Base-by-base conservation (phyloP, 345 rosid species). In the Boechera retrofracta region DNA sequence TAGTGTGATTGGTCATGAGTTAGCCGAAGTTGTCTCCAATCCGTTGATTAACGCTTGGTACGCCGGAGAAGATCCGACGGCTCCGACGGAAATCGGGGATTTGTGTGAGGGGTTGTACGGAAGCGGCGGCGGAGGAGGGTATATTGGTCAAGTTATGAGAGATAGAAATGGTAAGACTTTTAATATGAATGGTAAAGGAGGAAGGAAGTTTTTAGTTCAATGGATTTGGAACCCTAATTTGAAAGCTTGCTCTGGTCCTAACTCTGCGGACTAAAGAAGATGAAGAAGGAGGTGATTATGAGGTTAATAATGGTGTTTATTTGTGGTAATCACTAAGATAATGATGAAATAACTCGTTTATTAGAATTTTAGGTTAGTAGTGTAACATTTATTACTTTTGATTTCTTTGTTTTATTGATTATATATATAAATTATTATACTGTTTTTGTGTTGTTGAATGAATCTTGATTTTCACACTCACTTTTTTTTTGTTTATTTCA, bases 41-140 rank as follows among this genome's bases (percentile, higher is more conserved):
- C 99, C 99, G 2, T 54, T 95, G 64, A 86, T 92, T 53, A 95
- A 95, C 51, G 99, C 98, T 1, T 95, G 99, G 99, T 95, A 95
- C 67, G 99, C 99, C 11, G 99, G 99, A 7, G 97, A 90, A 74
- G 99, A 95, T 36, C 99, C 99, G 10, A 92, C 92, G 9, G 92
- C 98, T 5, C 99, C 99, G 63, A 89, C 92, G 29, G 99, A 91
- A 85, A 95, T 91, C 0, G 98, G 89, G 4, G 97, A 92, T 67
- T 45, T 91, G 16, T 92, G 98, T 18, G 97, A 95, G 51, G 99
- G 98, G 2, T 39, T 91, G 79, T 95, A 95, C 76, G 99, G 99
- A 10, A 92, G 85, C 2, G 99, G 99, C 0, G 99, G 97, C 0
- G 99, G 99, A 2, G 99, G 98, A 5, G 94, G 96, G 64, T 95